Evolutionary conservation across 257 asterid genomes (phyloP), one percentile per base, ranked within the genome.

Genomic region (Solanum raphanifolium): DNA sequence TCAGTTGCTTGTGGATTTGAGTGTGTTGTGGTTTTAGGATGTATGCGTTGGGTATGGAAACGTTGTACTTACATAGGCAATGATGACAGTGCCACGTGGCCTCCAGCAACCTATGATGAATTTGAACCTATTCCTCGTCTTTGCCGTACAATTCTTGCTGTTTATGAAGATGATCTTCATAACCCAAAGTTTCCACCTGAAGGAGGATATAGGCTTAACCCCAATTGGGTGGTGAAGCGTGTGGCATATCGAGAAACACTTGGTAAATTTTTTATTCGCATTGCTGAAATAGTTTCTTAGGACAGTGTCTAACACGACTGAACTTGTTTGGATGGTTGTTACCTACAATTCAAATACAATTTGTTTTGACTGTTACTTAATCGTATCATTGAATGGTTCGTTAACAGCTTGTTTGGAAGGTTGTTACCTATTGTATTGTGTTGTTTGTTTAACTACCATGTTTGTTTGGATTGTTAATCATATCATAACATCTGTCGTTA

Each of bases 31-130:
- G 87, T 91, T 46, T 39, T 94, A 39, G 99, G 98, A 46, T 96
- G 99, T 88, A 41, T 95, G 85, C 96, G 99, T 12, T 96, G 99
- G 99, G 98, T 90, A 3, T 96, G 98, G 99, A 96, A 95, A 92
- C 98, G 99, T 83, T 96, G 99, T 89, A 96, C 98, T 88, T 94
- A 96, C 92, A 90, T 93, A 91, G 99, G 99, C 31, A 89, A 94
- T 90, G 96, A 96, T 90, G 99, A 96, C 93, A 95, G 98, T 93
- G 92, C 94, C 86, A 87, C 94, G 32, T 96, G 99, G 99, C 86
- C 98, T 81, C 55, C 36, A 87, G 98, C 99, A 92, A 94, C 95
- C 66, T 87, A 86, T 7, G 97, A 92, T 55, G 99, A 96, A 79
- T 93, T 96, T 90, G 93, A 92, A 25, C 96, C 98, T 52, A 75